Percentiles rank a stretch among this genome's conserved stretches.
Conservation (phyloP, 169 alveolate genomes). For the Plasmodium gallinaceum region DNA sequence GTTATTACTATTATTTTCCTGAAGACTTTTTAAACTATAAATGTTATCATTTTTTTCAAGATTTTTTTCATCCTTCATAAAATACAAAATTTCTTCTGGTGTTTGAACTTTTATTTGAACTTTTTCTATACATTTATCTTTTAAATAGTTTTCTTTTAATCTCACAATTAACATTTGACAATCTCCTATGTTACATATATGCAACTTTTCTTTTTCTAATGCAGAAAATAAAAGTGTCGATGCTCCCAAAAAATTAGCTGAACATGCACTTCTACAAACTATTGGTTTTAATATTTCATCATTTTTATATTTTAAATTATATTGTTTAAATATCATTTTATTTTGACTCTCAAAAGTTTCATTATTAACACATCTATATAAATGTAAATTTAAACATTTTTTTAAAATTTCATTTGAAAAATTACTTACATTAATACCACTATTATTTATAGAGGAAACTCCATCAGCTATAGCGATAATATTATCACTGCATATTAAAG, state of each 20-base stretch:
- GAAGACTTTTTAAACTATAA: neutral
- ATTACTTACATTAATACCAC: constrained; percentile 73
- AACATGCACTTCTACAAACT: constrained; percentile 74
- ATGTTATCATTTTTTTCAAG: neutral
- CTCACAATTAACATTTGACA: constrained; percentile 69
- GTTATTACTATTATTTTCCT: neutral
- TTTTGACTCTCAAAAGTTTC: constrained; percentile 52
- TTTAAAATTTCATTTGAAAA: constrained; percentile 74
- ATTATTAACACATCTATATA: constrained; percentile 35
- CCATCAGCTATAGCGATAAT: constrained; percentile 76
- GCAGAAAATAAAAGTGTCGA: constrained; percentile 66
- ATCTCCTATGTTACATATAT: constrained; percentile 70
- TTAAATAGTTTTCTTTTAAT: constrained; percentile 8
- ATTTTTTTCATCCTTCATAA: constrained; percentile 24
- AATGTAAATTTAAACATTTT: constrained; percentile 64
- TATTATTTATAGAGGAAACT: constrained; percentile 64
- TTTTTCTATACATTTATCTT: constrained; percentile 17
- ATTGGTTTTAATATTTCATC: constrained; percentile 63
- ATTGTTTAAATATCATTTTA: constrained; percentile 24
- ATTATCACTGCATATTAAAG: constrained; percentile 60
- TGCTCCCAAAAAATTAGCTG: constrained; percentile 71
- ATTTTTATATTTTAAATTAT: constrained; percentile 28
- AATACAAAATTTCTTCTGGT: neutral
- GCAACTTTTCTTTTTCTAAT: constrained; percentile 42
- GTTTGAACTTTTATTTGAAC: constrained; percentile 6